phyloP scores from a whole-genome alignment of 768 basidiomycete species.

The Paxillus rubicundulus region DNA sequence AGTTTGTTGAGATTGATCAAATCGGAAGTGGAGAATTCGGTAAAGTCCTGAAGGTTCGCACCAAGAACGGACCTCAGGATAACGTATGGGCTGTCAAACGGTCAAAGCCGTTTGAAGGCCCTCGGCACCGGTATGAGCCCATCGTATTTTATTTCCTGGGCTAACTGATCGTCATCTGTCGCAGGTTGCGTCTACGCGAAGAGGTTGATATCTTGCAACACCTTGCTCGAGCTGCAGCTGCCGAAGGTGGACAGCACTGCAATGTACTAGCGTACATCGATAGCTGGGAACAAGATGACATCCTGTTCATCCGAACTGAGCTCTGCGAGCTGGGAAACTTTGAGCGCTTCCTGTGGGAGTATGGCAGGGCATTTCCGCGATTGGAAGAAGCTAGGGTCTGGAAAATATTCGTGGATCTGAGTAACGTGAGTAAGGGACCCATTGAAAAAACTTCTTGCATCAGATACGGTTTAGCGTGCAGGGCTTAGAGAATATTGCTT shows the following conservation, averaged over 20 bases:
- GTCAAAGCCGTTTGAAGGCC: slow-evolving; percentile 89
- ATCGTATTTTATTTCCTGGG: slow-evolving; percentile 10
- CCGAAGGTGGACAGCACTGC: slow-evolving; percentile 46
- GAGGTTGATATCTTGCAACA: slow-evolving; percentile 91
- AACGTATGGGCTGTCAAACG: slow-evolving; percentile 87
- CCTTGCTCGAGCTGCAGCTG: slow-evolving; percentile 44
- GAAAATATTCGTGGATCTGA: slow-evolving; percentile 92
- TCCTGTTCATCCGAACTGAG: slow-evolving; percentile 90
- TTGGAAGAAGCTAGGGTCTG: slow-evolving; percentile 92
- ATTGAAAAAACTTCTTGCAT: not conserved
- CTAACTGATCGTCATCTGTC: slow-evolving; percentile 12
- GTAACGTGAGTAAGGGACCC: slow-evolving; percentile 59
- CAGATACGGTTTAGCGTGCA: slow-evolving; percentile 25
- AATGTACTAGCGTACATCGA: slow-evolving; percentile 89
- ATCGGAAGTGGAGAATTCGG: slow-evolving; percentile 94
- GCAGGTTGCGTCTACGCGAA: slow-evolving; percentile 81
- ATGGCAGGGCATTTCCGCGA: slow-evolving; percentile 77
- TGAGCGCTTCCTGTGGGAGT: slow-evolving; percentile 86
- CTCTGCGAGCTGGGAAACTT: slow-evolving; percentile 93
- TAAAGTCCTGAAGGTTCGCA: slow-evolving; percentile 80
- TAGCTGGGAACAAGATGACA: slow-evolving; percentile 93
- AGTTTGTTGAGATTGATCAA: slow-evolving; percentile 77
- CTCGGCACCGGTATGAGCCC: slow-evolving; percentile 75
- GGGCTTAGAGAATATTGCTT: slow-evolving; percentile 19
- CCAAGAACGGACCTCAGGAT: slow-evolving; percentile 54